Conservation (phyloP, 169 alveolate genomes). For the Babesia gibsoni region DNA sequence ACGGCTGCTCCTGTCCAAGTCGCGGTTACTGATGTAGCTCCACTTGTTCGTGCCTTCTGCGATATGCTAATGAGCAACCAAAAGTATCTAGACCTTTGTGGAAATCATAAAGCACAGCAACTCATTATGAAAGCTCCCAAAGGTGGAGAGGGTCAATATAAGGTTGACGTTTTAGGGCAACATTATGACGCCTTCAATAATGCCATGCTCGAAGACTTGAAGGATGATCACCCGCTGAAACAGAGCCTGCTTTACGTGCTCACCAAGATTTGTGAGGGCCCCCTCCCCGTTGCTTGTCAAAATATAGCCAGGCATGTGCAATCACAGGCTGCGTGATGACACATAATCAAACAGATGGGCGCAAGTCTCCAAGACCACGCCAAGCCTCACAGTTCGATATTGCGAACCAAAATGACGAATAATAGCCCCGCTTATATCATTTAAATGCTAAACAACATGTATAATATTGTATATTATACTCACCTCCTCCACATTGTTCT, state of each 20-base stretch:
- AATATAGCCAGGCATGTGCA: not conserved
- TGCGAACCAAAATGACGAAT: not conserved
- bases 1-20: too few relatives aligned
- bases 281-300: conserved; percentile 38
- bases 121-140: conserved; percentile 5
- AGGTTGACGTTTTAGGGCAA: conserved; percentile 7
- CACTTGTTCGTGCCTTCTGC: conserved; percentile 3
- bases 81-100: conserved; percentile 15
- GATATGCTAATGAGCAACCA: conserved; percentile 5
- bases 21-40: too few relatives aligned
- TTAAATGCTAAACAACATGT: not conserved
- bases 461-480: conserved; percentile 5
- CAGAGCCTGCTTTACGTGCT: conserved; percentile 24
- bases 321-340: not conserved
- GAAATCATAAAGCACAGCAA: not conserved
- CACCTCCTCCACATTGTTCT: conserved; percentile 4
- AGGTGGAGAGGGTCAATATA: not conserved
- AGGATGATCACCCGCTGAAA: conserved; percentile 2
- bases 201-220: conserved; percentile 7
- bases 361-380: conserved; percentile 1
- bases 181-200: not conserved
- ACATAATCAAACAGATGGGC: conserved; percentile 28
- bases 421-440: not conserved
- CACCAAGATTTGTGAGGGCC: conserved; percentile 28
- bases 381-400: not conserved